Conservation (phyloP, 2,329 filamentous ascomycete species). For the Diaporthe helianthi region DNA sequence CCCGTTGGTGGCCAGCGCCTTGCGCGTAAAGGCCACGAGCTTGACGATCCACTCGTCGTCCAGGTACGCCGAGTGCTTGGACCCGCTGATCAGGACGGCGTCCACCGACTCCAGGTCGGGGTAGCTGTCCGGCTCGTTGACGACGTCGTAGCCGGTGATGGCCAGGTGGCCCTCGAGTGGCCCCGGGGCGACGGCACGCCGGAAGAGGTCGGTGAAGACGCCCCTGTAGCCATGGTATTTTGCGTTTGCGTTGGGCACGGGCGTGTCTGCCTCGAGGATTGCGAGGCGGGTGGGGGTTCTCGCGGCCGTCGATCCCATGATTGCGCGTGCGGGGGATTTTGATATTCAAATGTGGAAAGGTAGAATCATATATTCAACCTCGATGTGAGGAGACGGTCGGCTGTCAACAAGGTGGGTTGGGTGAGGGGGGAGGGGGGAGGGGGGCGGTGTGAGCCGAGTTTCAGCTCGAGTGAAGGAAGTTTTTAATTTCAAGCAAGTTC, state of each 20-base stretch:
- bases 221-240: constrained; percentile 77
- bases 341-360: background rate
- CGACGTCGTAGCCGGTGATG: constrained; percentile 74
- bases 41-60: constrained; percentile 77
- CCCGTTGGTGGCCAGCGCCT: constrained; percentile 61
- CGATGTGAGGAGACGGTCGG: background rate
- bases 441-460: constrained; percentile 9
- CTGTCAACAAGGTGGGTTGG: background rate
- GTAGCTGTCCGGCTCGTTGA: constrained; percentile 69
- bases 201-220: constrained; percentile 69
- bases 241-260: constrained; percentile 66
- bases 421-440: too few species aligned
- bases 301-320: constrained; percentile 40
- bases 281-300: constrained; percentile 70
- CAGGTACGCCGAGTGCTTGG: constrained; percentile 77
- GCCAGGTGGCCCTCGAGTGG: constrained; percentile 56
- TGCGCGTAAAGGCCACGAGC: constrained; percentile 72
- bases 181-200: constrained; percentile 55
- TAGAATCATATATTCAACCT: background rate
- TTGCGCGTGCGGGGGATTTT: background rate
- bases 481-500: background rate
- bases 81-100: constrained; percentile 81
- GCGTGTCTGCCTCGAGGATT: constrained; percentile 87
- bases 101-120: constrained; percentile 78
- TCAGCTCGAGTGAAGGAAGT: background rate